Conservation (phyloP, 2,329 filamentous ascomycete species). For the Helotiales sp. region DNA sequence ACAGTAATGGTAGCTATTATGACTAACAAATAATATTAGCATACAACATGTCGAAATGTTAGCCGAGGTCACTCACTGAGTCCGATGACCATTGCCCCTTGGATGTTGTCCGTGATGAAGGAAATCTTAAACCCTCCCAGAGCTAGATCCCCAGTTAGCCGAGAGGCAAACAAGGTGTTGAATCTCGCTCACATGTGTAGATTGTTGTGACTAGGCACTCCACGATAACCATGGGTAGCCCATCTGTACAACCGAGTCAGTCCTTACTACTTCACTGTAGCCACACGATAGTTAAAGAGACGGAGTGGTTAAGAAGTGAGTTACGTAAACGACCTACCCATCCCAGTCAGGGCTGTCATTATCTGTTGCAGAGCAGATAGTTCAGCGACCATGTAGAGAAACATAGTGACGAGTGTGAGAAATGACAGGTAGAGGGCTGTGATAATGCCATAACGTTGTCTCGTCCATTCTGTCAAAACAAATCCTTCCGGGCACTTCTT, state of each 20-base stretch:
- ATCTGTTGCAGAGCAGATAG: constrained; percentile 83
- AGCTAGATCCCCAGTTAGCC: constrained; percentile 50
- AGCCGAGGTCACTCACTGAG: constrained; percentile 51
- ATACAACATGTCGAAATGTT: background rate
- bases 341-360: constrained; percentile 72
- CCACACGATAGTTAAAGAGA: background rate
- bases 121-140: constrained; percentile 84
- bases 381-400: constrained; percentile 87
- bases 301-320: background rate
- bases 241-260: constrained; percentile 48
- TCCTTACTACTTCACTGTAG: background rate
- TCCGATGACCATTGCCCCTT: constrained; percentile 76
- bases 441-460: constrained; percentile 74
- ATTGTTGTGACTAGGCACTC: constrained; percentile 79
- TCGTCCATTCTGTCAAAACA: constrained; percentile 83
- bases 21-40: constrained; percentile 46
- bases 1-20: constrained; percentile 79
- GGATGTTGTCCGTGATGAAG: constrained; percentile 82
- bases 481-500: constrained; percentile 83
- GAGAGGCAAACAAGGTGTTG: background rate
- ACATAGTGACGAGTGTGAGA: constrained; percentile 79
- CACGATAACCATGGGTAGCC: constrained; percentile 77
- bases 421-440: constrained; percentile 76
- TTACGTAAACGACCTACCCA: constrained; percentile 45
- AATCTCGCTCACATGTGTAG: constrained; percentile 69